Evolutionary conservation across 2,329 filamentous ascomycete species (phyloP).

Genomic region (Dactylellina leptospora): DNA sequence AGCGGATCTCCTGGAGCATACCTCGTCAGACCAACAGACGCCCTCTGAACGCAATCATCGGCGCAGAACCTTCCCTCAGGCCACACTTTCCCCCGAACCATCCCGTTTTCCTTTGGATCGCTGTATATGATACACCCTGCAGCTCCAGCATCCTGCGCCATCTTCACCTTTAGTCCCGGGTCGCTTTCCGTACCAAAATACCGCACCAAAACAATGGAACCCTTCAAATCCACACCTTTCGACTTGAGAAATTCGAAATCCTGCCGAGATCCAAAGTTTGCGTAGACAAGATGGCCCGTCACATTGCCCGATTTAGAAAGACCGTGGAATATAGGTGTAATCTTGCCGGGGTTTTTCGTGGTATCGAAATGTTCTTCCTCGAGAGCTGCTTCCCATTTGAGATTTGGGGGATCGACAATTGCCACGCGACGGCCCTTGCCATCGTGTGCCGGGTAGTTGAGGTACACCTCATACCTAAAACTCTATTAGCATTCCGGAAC

Average conservation of each 20-base stretch:
- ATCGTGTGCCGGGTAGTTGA: slow-evolving; percentile 84
- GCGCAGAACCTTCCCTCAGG: slow-evolving; percentile 84
- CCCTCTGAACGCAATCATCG: slow-evolving; percentile 81
- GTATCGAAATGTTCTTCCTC: slow-evolving; percentile 71
- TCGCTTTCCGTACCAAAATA: slow-evolving; percentile 79
- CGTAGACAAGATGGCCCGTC: slow-evolving; percentile 85
- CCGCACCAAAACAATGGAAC: slow-evolving; percentile 83
- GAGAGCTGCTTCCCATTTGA: slow-evolving; percentile 79
- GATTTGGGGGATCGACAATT: slow-evolving; percentile 74
- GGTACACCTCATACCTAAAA: slow-evolving; percentile 76
- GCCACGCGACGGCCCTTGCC: slow-evolving; percentile 75
- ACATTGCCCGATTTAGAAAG: slow-evolving; percentile 88
- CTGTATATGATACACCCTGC: slow-evolving; percentile 90
- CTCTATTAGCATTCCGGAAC: slow-evolving; percentile 46
- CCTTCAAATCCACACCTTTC: slow-evolving; percentile 75
- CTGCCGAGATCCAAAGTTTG: slow-evolving; percentile 84
- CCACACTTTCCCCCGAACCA: slow-evolving; percentile 74
- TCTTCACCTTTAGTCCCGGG: slow-evolving; percentile 83
- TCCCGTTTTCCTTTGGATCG: slow-evolving; percentile 86
- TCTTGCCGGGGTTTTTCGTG: slow-evolving; percentile 59
- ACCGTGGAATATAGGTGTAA: slow-evolving; percentile 82
- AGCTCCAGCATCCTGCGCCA: slow-evolving; percentile 85
- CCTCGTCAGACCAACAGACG: slow-evolving; percentile 79
- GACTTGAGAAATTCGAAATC: slow-evolving; percentile 80
- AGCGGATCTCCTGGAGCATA: slow-evolving; percentile 91